Percentiles rank a stretch among this genome's conserved stretches.
These are phyloP conservation scores for Paulownia fortunei DNA, from an alignment of 257 asterid species.

Conservation along the genomic window DNA sequence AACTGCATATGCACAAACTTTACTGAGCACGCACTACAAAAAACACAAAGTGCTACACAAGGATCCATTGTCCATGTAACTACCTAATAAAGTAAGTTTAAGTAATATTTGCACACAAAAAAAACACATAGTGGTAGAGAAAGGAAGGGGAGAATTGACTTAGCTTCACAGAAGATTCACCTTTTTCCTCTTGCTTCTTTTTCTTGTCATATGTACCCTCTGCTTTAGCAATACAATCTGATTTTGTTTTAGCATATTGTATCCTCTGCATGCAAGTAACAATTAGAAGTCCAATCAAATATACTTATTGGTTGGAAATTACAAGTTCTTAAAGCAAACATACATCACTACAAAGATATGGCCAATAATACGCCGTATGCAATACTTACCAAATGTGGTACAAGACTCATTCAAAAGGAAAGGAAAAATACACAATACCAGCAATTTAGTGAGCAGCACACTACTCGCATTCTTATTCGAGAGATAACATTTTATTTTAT, in stretches of 20 bases:
- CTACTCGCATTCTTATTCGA: not conserved
- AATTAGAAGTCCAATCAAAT: constrained; percentile 15
- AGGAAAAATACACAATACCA: not conserved
- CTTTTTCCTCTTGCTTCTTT: constrained; percentile 97
- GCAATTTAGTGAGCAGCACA: not conserved
- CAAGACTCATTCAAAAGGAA: not conserved
- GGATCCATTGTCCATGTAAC: not conserved
- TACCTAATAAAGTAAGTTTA: not conserved
- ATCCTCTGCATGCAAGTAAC: constrained; percentile 67
- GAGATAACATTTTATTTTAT: not conserved
- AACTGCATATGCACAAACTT: not conserved
- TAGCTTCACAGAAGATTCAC: constrained; percentile 42
- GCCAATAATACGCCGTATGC: not conserved
- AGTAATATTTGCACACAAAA: not conserved
- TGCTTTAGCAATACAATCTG: constrained; percentile 97
- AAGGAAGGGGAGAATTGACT: not conserved
- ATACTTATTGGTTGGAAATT: not conserved
- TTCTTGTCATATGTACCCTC: constrained; percentile 98
- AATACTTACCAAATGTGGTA: not conserved
- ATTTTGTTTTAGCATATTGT: constrained; percentile 89
- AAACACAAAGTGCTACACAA: not conserved
- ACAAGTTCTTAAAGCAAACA: not conserved
- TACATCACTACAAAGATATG: not conserved
- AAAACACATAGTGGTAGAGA: not conserved
- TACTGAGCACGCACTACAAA: not conserved